Evolutionary conservation across 2,329 filamentous ascomycete species (phyloP), one percentile per base, ranked within the genome.

Genomic region (Hypoxylon sp.): DNA sequence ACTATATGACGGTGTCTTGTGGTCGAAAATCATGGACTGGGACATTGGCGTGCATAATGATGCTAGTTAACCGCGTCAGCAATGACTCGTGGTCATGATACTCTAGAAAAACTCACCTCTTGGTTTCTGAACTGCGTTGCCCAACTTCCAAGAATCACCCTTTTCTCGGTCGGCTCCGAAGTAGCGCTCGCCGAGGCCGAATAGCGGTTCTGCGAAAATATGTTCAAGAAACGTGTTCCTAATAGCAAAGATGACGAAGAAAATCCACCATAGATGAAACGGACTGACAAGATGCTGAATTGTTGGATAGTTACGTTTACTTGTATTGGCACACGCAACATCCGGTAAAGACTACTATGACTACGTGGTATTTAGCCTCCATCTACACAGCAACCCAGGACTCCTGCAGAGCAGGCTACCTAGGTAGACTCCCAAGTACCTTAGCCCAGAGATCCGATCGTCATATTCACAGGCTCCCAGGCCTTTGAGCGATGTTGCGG

Each of bases 111-210:
- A 42, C 14, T 13, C 3, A 5, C 24, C 17, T 50, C 14, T 51
- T 51, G 17, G 1, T 14, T 50, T n/a, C 9, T 37, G n/a, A 47
- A 37, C 13, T 5, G 46, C 14, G 29, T 48, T 17, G 11, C 29
- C 26, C 4, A 11, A 22, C 22, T 33, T 44, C 29, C 29, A 35
- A 53, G 26, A 22, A 17, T 14, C 17, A 14, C 9, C 17, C 13
- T 31, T 37, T 35, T 33, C 14, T 17, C 17, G 24, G 39, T 51
- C 35, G 51, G 56, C 3, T 17, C 56, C 50, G 50, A 65, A 44
- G 4, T 2, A 31, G 5, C 10, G 10, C 37, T 17, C 13, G 29
- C 44, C 51, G 50, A 56, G 33, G 17, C 44, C 33, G 37, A 47
- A 50, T 26, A 11, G 17, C 31, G 5, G 13, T 13, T 24, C 29